Evolutionary conservation across 371 early-diverging fungal genomes (phyloP), one percentile per base, ranked within the genome.

Genomic region (Mucor mucedo): DNA sequence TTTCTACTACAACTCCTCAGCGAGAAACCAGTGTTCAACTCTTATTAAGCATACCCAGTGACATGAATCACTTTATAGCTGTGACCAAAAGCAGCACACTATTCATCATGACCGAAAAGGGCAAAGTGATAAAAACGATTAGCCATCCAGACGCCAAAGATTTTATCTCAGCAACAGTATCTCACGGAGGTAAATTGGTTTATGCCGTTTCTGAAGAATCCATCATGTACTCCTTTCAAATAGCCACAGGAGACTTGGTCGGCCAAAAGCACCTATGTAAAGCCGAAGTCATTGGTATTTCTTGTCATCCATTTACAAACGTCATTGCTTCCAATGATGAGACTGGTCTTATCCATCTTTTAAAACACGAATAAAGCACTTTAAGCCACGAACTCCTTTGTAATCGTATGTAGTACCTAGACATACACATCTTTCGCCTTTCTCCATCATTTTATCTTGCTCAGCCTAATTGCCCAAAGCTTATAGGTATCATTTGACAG

Each of bases 301-400:
- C 79, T 0, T 79, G 88, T 39, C 94, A 94, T 74, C 94, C 96
- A 3, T 85, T 82, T 45, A 71, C 91, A 14, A 95, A 94, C 59
- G 81, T 91, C 42, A 14, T 93, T 32, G 93, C 91, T 1, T 70
- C 83, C 1, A 84, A 85, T 59, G 83, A 83, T 33, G 93, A 92
- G 38, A 80, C 80, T 55, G 91, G 94, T 39, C 77, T 82, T 60
- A 78, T 90, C 2, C 70, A 82, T 29, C 66, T 89, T 28, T 85
- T 82, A 66, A 83, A 82, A 65, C 21, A 21, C 21, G 21, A 21
- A 21, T 21, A 21, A 21, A 21, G 21, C 21, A 21, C 21, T 21
- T 0, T 21, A 21, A 21, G 21, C 21, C 21, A 21, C 21, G 21
- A 21, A 21, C 21, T 21, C 21, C 21, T 21, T 21, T 21, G 21